A percentile compares a stretch with the other conserved stretches of the same genome.
Conservation (phyloP, 805 yeast species). For the Torulaspora quercuum region DNA sequence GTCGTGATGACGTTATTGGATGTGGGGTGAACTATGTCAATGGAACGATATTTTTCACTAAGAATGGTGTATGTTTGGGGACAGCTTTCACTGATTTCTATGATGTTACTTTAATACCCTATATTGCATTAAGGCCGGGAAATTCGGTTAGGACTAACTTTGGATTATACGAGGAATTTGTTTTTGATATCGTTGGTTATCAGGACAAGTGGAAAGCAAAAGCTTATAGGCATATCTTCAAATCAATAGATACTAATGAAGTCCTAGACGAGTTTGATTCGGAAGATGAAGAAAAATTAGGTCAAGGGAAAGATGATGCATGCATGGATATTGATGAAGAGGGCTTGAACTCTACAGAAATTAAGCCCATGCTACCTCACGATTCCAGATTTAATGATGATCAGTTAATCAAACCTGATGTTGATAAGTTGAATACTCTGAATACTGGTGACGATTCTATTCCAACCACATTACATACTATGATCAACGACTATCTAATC, state of each 20-base stretch:
- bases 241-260: slow-evolving; percentile 14
- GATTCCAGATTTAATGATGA: slow-evolving; percentile 27
- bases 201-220: slow-evolving; percentile 44
- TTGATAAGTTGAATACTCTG: slow-evolving; percentile 23
- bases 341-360: slow-evolving; percentile 16
- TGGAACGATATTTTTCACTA: slow-evolving; percentile 67
- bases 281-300: slow-evolving; percentile 16
- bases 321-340: slow-evolving; percentile 32
- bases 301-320: slow-evolving; percentile 17
- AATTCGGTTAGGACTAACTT: slow-evolving; percentile 38
- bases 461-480: slow-evolving; percentile 28
- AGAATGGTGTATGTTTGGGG: slow-evolving; percentile 69
- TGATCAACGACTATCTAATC: slow-evolving; percentile 46
- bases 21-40: slow-evolving; percentile 74
- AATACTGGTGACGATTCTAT: slow-evolving; percentile 30
- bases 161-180: slow-evolving; percentile 51
- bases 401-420: slow-evolving; percentile 25
- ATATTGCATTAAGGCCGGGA: slow-evolving; percentile 40
- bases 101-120: slow-evolving; percentile 45
- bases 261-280: slow-evolving; percentile 14
- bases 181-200: slow-evolving; percentile 57
- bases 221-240: slow-evolving; percentile 34
- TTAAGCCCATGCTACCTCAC: slow-evolving; percentile 10
- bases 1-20: slow-evolving; percentile 66
- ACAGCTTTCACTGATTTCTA: slow-evolving; percentile 49